Conservation (phyloP, 2,329 filamentous ascomycete species). For the Neurospora sp. region DNA sequence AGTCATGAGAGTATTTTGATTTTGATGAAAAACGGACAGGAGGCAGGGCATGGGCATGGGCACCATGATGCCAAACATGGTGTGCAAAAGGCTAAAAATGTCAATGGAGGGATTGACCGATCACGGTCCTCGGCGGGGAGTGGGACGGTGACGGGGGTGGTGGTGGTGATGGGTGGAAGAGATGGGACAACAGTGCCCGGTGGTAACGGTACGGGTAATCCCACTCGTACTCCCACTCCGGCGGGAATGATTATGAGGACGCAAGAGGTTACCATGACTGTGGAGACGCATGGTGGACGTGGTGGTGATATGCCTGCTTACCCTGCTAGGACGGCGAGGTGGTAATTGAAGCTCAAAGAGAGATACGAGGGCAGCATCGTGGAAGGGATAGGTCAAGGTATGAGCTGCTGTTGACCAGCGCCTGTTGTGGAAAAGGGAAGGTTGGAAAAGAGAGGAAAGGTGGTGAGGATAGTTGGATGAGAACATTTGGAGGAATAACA, state of each 20-base stretch:
- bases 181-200: background rate
- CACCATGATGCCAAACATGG: background rate
- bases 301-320: background rate
- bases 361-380: background rate
- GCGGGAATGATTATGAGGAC: constrained; percentile 1
- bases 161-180: background rate
- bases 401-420: background rate
- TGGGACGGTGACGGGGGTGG: background rate
- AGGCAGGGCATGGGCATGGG: background rate
- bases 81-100: background rate
- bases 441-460: too few relatives aligned
- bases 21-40: background rate
- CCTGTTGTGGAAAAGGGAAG: background rate
- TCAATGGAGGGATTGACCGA: background rate
- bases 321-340: background rate
- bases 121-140: background rate
- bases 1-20: constrained; percentile 2
- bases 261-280: constrained; percentile 1
- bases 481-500: too few relatives aligned
- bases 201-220: background rate
- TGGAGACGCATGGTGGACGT: background rate
- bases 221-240: background rate
- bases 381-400: background rate
- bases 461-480: too few relatives aligned
- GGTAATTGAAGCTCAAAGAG: background rate